Evolutionary conservation across 139 green algal species (phyloP), one percentile per base, ranked within the genome.

Genomic region (Deuterostichococcus epilithicus): DNA sequence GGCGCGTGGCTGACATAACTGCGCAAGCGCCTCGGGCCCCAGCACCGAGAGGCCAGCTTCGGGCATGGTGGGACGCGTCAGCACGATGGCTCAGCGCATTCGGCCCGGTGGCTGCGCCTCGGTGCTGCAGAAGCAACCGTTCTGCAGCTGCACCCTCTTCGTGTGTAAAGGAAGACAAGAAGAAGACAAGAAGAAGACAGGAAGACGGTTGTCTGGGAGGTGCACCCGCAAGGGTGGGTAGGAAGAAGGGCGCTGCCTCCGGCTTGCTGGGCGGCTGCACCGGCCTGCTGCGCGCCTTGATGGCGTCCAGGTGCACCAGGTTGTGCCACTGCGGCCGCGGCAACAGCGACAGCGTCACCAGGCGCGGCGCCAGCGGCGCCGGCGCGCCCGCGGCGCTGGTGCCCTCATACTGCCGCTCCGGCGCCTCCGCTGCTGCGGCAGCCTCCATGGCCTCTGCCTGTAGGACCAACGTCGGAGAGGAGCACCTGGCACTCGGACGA

Each of bases 201-300:
- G n/a, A n/a, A n/a, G n/a, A n/a, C n/a, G n/a, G n/a, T n/a, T n/a
- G n/a, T n/a, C n/a, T n/a, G n/a, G n/a, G n/a, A 25, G 28, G 52
- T 26, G 39, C 75, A 0, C 77, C 82, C 4, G 88, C 78, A 1
- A 95, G 45, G 0, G 94, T 96, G 18, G 96, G 96, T 70, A 99
- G 85, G 91, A 99, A 99, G 86, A 99, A 99, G 45, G 96, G 96
- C 30, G 96, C 96, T 1, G 87, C 81, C 52, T 94, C 90, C 18
- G 94, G 95, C 88, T 99, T 99, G 80, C 95, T 95, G 35, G 91
- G 87, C 0, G 93, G 88, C 72, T 93, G 73, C 1, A 94, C 82
- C 0, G 95, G 92, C 78, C 97, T 97, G 86, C 95, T 97, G 58
- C 95, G 84, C 18, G 79, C 84, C 84, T 97, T 96, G 84, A 99